These are phyloP conservation scores for Hemisphaericaspora lyxosophila DNA, from an alignment of 1,139 yeast species.

Conservation along the genomic window DNA sequence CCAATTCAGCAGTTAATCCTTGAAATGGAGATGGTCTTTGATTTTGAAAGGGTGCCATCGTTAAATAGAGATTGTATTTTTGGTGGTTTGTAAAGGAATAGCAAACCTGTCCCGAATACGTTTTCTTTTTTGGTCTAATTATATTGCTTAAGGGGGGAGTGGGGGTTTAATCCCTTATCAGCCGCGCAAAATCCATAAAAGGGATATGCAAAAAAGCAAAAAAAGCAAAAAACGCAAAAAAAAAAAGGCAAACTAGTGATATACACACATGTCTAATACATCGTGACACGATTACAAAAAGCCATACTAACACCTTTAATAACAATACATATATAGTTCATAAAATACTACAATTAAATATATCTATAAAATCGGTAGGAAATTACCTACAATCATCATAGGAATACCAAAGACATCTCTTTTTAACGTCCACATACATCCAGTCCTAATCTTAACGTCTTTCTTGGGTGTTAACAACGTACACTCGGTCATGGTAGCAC, in stretches of 20 bases:
- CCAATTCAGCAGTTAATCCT: constrained; percentile 25
- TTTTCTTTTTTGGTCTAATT: background rate
- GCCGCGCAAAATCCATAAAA: too few relatives aligned
- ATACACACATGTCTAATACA: too few relatives aligned
- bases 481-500: constrained; percentile 87
- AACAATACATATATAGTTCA: background rate
- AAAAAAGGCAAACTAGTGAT: too few relatives aligned
- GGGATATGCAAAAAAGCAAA: too few relatives aligned
- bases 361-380: constrained; percentile 63
- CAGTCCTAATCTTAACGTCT: constrained; percentile 57
- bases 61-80: too few relatives aligned
- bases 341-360: background rate
- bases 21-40: constrained; percentile 7
- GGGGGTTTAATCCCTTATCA: background rate
- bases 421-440: constrained; percentile 85
- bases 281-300: too few relatives aligned
- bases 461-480: constrained; percentile 62
- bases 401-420: constrained; percentile 66
- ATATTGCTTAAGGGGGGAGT: background rate
- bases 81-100: too few relatives aligned
- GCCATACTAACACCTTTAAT: too few relatives aligned
- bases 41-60: constrained; percentile 2
- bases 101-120: background rate
- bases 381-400: constrained; percentile 94
- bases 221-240: too few relatives aligned